These are phyloP conservation scores for Trichoderma atroviride DNA, from an alignment of 2,329 filamentous ascomycete genomes.

Conservation along the genomic window DNA sequence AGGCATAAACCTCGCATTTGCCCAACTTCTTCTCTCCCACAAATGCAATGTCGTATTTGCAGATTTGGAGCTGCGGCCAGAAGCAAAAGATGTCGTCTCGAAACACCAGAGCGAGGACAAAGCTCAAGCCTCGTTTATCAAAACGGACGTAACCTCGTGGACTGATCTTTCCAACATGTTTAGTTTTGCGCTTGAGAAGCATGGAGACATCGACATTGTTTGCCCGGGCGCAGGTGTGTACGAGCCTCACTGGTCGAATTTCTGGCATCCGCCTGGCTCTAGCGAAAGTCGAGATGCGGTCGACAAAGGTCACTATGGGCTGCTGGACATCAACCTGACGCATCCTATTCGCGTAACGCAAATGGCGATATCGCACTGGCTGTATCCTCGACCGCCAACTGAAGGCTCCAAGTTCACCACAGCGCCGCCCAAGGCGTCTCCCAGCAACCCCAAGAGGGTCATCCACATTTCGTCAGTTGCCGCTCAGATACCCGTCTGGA, in stretches of 20 bases:
- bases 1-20: conserved; percentile 51
- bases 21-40: conserved; percentile 43
- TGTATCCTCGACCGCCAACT: conserved; percentile 30
- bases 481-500: conserved; percentile 35
- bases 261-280: conserved; percentile 35
- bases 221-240: conserved; percentile 25
- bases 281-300: conserved; percentile 35
- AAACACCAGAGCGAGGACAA: neutral
- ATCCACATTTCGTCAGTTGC: conserved; percentile 28
- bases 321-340: conserved; percentile 43
- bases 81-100: conserved; percentile 20
- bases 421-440: conserved; percentile 20
- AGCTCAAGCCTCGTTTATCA: conserved; percentile 9
- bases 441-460: conserved; percentile 20
- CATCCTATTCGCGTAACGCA: conserved; percentile 44
- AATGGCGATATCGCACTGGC: conserved; percentile 45
- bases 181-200: conserved; percentile 1
- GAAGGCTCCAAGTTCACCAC: conserved; percentile 3
- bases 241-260: conserved; percentile 25
- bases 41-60: conserved; percentile 27
- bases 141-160: conserved; percentile 26
- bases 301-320: conserved; percentile 38
- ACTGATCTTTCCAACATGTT: conserved; percentile 22
- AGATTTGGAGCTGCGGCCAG: conserved; percentile 19
- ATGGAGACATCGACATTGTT: conserved; percentile 24